Evolutionary conservation across 805 yeast species (phyloP).

Genomic region (Yarrowia sp.): DNA sequence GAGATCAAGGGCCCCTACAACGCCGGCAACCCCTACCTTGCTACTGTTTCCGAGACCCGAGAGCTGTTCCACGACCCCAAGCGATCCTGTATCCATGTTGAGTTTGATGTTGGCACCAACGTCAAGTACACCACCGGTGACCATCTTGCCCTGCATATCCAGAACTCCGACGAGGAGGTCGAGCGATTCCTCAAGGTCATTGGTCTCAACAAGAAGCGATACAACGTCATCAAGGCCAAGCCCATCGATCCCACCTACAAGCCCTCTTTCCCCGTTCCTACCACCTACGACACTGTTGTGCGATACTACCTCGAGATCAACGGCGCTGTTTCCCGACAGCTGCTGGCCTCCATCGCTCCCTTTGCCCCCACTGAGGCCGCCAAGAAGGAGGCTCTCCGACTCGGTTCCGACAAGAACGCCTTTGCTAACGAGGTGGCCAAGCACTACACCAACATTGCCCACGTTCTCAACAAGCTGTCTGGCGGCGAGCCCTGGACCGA

Average conservation of each 20-base stretch:
- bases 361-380: constrained; percentile 73
- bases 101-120: constrained; percentile 74
- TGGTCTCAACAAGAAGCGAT: constrained; percentile 52
- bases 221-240: constrained; percentile 60
- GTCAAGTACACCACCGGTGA: constrained; percentile 92
- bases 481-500: constrained; percentile 63
- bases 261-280: constrained; percentile 52
- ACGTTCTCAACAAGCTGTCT: constrained; percentile 63
- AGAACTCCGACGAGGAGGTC: constrained; percentile 76
- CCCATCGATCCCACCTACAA: constrained; percentile 57
- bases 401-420: constrained; percentile 65
- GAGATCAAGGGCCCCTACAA: constrained; percentile 66
- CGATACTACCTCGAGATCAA: constrained; percentile 87
- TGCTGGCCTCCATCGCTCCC: constrained; percentile 65
- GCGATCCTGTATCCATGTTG: constrained; percentile 87
- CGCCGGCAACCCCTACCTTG: constrained; percentile 76
- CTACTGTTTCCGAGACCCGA: constrained; percentile 56
- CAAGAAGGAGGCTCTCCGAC: constrained; percentile 47
- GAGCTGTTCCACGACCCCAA: constrained; percentile 65
- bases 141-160: constrained; percentile 93
- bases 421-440: constrained; percentile 66
- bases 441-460: constrained; percentile 69
- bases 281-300: constrained; percentile 82
- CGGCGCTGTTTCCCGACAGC: constrained; percentile 91
- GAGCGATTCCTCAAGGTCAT: constrained; percentile 63